Evolutionary conservation across 179 eudicot species (phyloP).

Genomic region (Sideroxylon spinosum): DNA sequence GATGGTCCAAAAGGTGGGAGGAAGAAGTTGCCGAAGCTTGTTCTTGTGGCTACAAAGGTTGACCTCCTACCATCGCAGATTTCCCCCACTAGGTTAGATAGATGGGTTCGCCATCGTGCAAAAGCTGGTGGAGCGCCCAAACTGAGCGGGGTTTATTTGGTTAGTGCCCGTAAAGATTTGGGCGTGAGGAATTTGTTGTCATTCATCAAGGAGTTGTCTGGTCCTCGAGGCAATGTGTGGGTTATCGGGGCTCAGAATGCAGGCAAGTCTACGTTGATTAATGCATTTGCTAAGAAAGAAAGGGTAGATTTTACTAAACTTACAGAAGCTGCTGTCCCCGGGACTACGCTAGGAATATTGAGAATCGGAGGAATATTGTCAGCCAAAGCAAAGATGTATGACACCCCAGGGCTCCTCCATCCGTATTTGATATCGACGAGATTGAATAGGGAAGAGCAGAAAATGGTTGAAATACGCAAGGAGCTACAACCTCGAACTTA

Average conservation of each 20-base stretch:
- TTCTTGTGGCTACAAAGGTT: conserved; percentile 84
- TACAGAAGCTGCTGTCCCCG: conserved; percentile 95
- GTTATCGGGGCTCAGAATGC: conserved; percentile 97
- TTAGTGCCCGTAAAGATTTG: conserved; percentile 80
- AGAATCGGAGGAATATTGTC: conserved; percentile 87
- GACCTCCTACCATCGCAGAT: conserved; percentile 90
- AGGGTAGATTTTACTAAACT: conserved; percentile 71
- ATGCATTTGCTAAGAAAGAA: conserved; percentile 80
- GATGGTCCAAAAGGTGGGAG: conserved; percentile 51
- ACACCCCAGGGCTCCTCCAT: conserved; percentile 90
- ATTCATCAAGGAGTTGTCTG: conserved; percentile 71
- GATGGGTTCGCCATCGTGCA: conserved; percentile 92
- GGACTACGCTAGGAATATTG: conserved; percentile 90
- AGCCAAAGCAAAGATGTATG: conserved; percentile 94
- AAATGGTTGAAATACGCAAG: conserved; percentile 86
- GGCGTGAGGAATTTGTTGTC: conserved; percentile 83
- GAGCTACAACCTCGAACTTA: conserved; percentile 78
- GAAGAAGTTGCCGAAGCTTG: conserved; percentile 81
- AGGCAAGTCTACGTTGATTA: conserved; percentile 88
- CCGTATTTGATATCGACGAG: conserved; percentile 82
- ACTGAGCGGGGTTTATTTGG: conserved; percentile 80
- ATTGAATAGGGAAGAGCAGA: conserved; percentile 86
- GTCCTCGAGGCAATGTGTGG: conserved; percentile 99
- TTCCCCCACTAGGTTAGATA: conserved; percentile 89
- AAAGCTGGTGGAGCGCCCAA: conserved; percentile 85